A percentile compares a stretch with the other conserved stretches of the same genome.
These are phyloP conservation scores for Alternaria brassicae DNA, from an alignment of 2,329 filamentous ascomycete genomes.

Conservation along the genomic window DNA sequence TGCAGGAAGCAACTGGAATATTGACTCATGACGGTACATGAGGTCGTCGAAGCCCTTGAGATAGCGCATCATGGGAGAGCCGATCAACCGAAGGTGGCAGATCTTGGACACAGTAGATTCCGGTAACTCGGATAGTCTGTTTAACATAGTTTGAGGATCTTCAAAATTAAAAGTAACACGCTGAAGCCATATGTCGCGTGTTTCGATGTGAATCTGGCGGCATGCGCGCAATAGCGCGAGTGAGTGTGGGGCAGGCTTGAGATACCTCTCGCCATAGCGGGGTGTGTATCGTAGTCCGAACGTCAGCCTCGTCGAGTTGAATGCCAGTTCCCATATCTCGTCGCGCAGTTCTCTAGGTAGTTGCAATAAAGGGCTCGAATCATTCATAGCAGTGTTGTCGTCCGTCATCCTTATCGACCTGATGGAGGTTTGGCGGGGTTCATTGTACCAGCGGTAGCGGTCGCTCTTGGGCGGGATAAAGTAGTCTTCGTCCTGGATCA, in stretches of 20 bases:
- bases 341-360: constrained; percentile 22
- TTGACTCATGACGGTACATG: constrained; percentile 22
- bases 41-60: constrained; percentile 24
- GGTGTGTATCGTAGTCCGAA: constrained; percentile 22
- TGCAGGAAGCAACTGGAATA: constrained; percentile 22
- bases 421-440: constrained; percentile 3
- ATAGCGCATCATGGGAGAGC: constrained; percentile 24
- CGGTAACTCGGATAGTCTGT: constrained; percentile 14
- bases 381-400: constrained; percentile 3
- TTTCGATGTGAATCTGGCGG: constrained; percentile 21
- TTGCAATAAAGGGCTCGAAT: constrained; percentile 13
- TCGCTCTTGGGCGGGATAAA: constrained; percentile 11
- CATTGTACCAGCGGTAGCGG: constrained; percentile 17
- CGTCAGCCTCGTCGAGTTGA: constrained; percentile 24
- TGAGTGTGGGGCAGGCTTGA: constrained; percentile 22
- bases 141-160: constrained; percentile 21
- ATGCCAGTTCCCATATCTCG: constrained; percentile 20
- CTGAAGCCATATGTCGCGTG: constrained; percentile 21
- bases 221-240: constrained; percentile 20
- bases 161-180: constrained; percentile 23
- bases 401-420: constrained; percentile 8
- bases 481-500: constrained; percentile 19
- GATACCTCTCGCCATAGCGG: constrained; percentile 19
- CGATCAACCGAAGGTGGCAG: constrained; percentile 18
- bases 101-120: constrained; percentile 20